Conservation (phyloP, 768 basidiomycete species). For the Suillus subaureus region DNA sequence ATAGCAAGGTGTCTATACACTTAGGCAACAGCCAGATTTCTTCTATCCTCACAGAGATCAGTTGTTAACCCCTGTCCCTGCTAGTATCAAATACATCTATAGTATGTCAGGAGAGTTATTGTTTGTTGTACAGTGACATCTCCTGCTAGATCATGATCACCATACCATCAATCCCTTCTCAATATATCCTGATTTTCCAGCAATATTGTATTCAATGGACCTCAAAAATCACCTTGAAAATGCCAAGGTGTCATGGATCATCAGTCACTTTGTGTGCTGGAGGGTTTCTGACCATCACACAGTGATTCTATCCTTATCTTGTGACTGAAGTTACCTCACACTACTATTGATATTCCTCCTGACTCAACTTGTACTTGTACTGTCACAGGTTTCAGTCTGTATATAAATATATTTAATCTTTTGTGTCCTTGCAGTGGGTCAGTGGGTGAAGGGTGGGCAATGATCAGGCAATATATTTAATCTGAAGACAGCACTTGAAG, state of each 20-base stretch:
- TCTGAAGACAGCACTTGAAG: too few species aligned
- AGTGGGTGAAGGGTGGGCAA: too few species aligned
- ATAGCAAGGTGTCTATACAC: conserved; percentile 14
- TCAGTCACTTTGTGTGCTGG: conserved; percentile 12
- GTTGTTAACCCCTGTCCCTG: conserved; percentile 10
- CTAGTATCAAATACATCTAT: conserved; percentile 20
- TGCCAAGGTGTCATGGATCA: conserved; percentile 9
- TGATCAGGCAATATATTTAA: too few species aligned
- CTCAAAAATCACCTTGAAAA: neutral
- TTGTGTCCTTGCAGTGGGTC: too few species aligned
- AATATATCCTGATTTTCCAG: conserved; percentile 15
- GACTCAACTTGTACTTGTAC: too few species aligned
- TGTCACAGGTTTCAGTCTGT: too few species aligned
- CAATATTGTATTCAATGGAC: neutral
- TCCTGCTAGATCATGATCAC: neutral
- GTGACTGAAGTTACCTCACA: neutral
- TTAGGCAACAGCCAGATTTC: conserved; percentile 13
- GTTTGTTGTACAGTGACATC: conserved; percentile 13
- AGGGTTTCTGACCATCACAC: neutral
- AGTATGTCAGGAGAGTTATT: neutral
- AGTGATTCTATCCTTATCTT: neutral
- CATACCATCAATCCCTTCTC: conserved; percentile 7
- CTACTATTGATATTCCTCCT: too few species aligned
- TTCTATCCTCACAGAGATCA: conserved; percentile 14
- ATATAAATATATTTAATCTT: too few species aligned